A percentile compares a stretch with the other conserved stretches of the same genome.
phyloP scores from a whole-genome alignment of 1,284 basidiomycete genomes.

The Phellinidium pouzarii region DNA sequence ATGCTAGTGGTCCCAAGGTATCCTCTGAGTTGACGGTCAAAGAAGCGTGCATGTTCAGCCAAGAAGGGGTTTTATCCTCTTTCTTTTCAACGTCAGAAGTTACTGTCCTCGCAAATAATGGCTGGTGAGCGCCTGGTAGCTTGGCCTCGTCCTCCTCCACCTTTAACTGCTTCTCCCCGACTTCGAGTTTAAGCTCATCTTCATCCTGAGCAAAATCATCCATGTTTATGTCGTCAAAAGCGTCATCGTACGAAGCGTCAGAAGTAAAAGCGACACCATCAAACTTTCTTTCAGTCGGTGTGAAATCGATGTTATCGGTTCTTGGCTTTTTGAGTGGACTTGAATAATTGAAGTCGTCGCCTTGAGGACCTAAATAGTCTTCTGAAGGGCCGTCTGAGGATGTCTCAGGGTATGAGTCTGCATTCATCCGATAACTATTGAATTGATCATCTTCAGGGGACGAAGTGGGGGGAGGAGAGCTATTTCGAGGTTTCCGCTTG shows the following conservation, averaged over 20 bases:
- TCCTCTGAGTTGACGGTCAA: conserved; percentile 53
- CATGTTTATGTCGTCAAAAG: conserved; percentile 55
- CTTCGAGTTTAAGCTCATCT: conserved; percentile 27
- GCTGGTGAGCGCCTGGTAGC: conserved; percentile 16
- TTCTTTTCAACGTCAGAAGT: conserved; percentile 33
- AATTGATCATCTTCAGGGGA: conserved; percentile 20
- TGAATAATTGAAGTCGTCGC: conserved; percentile 46
- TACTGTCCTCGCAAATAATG: conserved; percentile 22
- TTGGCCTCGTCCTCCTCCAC: conserved; percentile 25
- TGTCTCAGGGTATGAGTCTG: conserved; percentile 30
- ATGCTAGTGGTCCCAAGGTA: conserved; percentile 40
- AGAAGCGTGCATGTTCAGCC: conserved; percentile 73
- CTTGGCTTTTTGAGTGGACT: conserved; percentile 67
- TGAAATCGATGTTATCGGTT: conserved; percentile 37
- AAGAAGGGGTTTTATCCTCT: conserved; percentile 51
- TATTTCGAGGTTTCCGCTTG: conserved; percentile 58
- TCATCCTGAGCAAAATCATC: conserved; percentile 46
- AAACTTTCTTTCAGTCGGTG: conserved; percentile 54
- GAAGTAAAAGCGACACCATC: conserved; percentile 44
- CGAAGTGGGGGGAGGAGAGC: conserved; percentile 22
- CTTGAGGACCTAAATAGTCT: conserved; percentile 34
- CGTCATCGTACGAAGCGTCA: conserved; percentile 30
- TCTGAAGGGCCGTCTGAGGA: conserved; percentile 58
- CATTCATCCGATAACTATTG: conserved; percentile 23
- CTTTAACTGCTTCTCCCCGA: conserved; percentile 28